Evolutionary conservation across 2,329 filamentous ascomycete genomes (phyloP), one percentile per base, ranked within the genome.

Genomic region (Thielaviopsis populi): DNA sequence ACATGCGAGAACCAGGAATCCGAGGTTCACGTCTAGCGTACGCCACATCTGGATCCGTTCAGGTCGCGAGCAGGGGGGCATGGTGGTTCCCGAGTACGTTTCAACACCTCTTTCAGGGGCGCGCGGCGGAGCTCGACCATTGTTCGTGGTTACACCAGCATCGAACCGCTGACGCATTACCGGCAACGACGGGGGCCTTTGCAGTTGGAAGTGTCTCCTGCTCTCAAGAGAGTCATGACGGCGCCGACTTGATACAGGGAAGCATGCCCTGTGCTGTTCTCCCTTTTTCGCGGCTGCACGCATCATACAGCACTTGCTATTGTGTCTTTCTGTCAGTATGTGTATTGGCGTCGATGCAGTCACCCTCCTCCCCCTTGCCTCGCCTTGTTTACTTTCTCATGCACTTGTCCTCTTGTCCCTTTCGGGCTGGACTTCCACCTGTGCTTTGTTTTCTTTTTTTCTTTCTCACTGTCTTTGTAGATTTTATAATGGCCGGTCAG

Each of bases 1-100:
- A 85, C 83, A 40, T 91, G 87, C 74, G 81, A 83, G 66, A 79
- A 79, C 69, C 70, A 74, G 24, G 75, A 77, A 61, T 54, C 70
- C 30, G 61, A 66, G 27, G 43, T 43, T 40, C 60, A 65, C 56
- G 64, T 53, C 50, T 65, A 41, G 63, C n/a, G 41, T 30, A 58
- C 60, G 30, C 27, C 37, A 37, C 33, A 63, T 63, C 53, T 59
- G 59, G 62, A 27, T 63, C 63, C 66, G 66, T 63, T 53, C 63
- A 17, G 37, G 41, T 43, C 33, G 42, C 59, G 27, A 48, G 37
- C 59, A 37, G 27, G 27, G 11, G 17, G 24, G 40, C 15, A 17
- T 30, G 22, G 27, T 50, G n/a, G 27, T 40, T 17, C 17, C 1
- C 53, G 30, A 19, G 30, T 11, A 19, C 53, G 8, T 17, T 7